phyloP scores from a whole-genome alignment of 306 rosid species.

The Coriaria nepalensis region DNA sequence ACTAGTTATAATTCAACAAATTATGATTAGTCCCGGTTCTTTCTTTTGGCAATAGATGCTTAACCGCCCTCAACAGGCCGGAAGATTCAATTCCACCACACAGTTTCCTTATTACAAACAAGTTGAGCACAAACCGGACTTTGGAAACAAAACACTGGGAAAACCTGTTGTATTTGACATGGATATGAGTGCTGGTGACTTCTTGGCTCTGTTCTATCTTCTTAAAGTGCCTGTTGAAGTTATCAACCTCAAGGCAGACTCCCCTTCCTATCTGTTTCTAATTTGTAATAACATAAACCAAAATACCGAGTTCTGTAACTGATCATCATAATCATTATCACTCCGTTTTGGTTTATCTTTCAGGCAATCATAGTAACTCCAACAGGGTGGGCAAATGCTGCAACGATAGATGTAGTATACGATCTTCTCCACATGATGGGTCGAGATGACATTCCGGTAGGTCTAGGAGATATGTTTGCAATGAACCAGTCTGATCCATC shows the following conservation, averaged over 20 bases:
- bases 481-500: conserved; percentile 47
- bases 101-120: conserved; percentile 64
- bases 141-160: conserved; percentile 35
- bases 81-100: conserved; percentile 68
- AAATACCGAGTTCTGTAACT: conserved; percentile 1
- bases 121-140: conserved; percentile 51
- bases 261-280: too few species aligned
- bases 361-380: conserved; percentile 88
- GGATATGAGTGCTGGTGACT: conserved; percentile 97
- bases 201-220: conserved; percentile 66
- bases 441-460: conserved; percentile 77
- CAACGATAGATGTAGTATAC: conserved; percentile 68
- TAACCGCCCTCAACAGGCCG: conserved; percentile 33
- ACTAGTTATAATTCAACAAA: too few species aligned
- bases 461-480: conserved; percentile 63
- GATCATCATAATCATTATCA: not conserved
- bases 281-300: too few species aligned
- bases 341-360: not conserved
- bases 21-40: too few species aligned
- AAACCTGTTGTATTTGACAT: conserved; percentile 79
- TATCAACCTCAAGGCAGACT: conserved; percentile 60
- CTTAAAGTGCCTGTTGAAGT: conserved; percentile 77
- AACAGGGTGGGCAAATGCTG: conserved; percentile 93
- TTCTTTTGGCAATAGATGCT: conserved; percentile 22
- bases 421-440: conserved; percentile 97